Percentiles rank a stretch among this genome's conserved stretches.
Conservation (phyloP, 1,284 basidiomycete species). For the Retiboletus fuscus region DNA sequence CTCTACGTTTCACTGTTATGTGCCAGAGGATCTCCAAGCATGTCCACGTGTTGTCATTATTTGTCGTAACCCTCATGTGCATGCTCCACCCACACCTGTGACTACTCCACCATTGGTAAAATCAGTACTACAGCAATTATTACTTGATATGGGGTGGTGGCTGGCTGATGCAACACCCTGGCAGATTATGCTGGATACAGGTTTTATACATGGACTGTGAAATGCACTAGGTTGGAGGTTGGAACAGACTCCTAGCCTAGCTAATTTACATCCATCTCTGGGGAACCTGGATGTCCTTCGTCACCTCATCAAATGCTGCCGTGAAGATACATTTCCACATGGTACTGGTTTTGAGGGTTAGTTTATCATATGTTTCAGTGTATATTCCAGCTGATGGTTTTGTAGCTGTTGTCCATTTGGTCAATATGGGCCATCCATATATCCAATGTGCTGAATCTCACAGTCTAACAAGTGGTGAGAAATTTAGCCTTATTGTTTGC, state of each 20-base stretch:
- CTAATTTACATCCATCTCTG: constrained; percentile 46
- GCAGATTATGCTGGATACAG: constrained; percentile 36
- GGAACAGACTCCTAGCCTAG: constrained; percentile 12
- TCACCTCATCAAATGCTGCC: constrained; percentile 41
- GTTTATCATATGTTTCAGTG: no score
- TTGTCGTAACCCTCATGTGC: constrained; percentile 34
- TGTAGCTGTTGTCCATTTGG: no score
- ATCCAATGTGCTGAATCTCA: constrained; percentile 25
- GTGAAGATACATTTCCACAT: constrained; percentile 28
- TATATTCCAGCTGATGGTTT: no score
- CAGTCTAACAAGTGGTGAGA: rapidly evolving
- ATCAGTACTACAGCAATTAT: constrained; percentile 17
- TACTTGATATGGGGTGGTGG: constrained; percentile 30
- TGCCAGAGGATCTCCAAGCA: constrained; percentile 30
- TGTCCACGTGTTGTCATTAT: constrained; percentile 39
- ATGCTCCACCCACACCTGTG: constrained; percentile 24
- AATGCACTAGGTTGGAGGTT: constrained; percentile 32
- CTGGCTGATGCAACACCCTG: constrained; percentile 47
- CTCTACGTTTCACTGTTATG: constrained; percentile 37
- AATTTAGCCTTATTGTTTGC: constrained; percentile 18
- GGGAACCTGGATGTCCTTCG: constrained; percentile 42
- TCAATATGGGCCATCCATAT: no score
- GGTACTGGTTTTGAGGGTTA: constrained; percentile 43
- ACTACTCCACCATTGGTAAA: constrained; percentile 25
- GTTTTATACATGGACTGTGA: constrained; percentile 38